Conservation (phyloP, 2,329 filamentous ascomycete genomes). For the Xylaria sp. region DNA sequence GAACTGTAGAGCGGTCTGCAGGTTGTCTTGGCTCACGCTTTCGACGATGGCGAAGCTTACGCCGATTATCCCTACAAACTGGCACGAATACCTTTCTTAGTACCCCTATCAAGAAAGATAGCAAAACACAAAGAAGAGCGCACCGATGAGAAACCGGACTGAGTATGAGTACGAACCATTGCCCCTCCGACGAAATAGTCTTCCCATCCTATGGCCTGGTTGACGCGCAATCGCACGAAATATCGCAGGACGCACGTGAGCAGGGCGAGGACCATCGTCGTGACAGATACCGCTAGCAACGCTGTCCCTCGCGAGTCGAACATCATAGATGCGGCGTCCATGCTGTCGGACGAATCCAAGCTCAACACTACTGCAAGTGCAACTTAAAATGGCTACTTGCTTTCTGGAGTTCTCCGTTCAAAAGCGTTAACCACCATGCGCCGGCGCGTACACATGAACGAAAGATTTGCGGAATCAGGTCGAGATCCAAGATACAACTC, state of each 20-base stretch:
- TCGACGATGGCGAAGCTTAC: slow-evolving; percentile 53
- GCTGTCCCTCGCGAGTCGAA: slow-evolving; percentile 49
- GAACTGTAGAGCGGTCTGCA: slow-evolving; percentile 49
- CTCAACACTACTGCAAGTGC: slow-evolving; percentile 31
- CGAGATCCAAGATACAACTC: background rate
- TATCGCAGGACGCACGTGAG: slow-evolving; percentile 51
- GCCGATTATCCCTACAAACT: slow-evolving; percentile 52
- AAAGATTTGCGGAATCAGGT: background rate
- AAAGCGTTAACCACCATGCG: background rate
- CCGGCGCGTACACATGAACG: background rate
- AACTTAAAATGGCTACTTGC: background rate
- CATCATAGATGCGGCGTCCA: slow-evolving; percentile 35
- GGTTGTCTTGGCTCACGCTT: slow-evolving; percentile 43
- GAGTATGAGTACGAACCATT: slow-evolving; percentile 43
- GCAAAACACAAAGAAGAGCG: background rate
- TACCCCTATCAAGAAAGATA: background rate
- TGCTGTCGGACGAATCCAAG: slow-evolving; percentile 36
- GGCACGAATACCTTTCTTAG: slow-evolving; percentile 2
- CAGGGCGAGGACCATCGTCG: slow-evolving; percentile 50
- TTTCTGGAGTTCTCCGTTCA: background rate
- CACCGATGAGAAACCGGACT: background rate
- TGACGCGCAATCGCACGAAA: slow-evolving; percentile 46
- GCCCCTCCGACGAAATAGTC: slow-evolving; percentile 52
- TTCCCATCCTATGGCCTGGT: slow-evolving; percentile 47
- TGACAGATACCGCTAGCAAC: slow-evolving; percentile 53